Conservation (phyloP, 345 rosid species). For the Heritiera fomes region DNA sequence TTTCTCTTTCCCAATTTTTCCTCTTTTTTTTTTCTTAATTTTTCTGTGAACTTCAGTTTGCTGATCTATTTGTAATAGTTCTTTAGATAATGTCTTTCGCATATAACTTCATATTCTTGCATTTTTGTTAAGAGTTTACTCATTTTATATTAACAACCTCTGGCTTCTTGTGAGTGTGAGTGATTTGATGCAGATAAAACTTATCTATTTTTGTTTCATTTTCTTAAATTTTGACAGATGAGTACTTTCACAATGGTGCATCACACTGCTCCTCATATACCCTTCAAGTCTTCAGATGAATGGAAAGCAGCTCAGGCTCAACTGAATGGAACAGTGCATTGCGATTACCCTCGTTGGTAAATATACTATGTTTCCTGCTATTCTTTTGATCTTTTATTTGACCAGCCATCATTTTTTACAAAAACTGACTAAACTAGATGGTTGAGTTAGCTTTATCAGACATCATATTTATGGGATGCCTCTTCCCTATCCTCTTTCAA, state of each 20-base stretch:
- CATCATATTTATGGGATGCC: neutral
- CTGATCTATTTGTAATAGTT: neutral
- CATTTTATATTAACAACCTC: no score
- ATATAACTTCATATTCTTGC: neutral
- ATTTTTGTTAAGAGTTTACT: no score
- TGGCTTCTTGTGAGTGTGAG: neutral
- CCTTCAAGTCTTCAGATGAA: slow-evolving; percentile 70
- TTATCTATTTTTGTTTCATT: neutral
- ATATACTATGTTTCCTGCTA: neutral
- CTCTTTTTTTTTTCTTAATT: neutral
- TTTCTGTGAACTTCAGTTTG: no score
- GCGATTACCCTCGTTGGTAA: slow-evolving; percentile 88
- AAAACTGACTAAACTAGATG: neutral
- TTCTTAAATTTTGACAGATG: slow-evolving; percentile 48
- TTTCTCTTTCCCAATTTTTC: neutral
- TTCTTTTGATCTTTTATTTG: slow-evolving; percentile 18
- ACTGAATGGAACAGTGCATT: slow-evolving; percentile 89
- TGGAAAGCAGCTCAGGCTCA: slow-evolving; percentile 96
- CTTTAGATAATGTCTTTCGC: no score
- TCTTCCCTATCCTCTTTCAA: neutral
- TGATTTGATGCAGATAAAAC: neutral
- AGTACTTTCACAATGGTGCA: slow-evolving; percentile 98
- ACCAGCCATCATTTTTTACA: neutral
- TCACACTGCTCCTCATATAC: slow-evolving; percentile 94
- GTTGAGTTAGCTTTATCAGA: neutral